These are phyloP conservation scores for Crithidia expoeki DNA, from an alignment of 208 protist species.

Conservation along the genomic window DNA sequence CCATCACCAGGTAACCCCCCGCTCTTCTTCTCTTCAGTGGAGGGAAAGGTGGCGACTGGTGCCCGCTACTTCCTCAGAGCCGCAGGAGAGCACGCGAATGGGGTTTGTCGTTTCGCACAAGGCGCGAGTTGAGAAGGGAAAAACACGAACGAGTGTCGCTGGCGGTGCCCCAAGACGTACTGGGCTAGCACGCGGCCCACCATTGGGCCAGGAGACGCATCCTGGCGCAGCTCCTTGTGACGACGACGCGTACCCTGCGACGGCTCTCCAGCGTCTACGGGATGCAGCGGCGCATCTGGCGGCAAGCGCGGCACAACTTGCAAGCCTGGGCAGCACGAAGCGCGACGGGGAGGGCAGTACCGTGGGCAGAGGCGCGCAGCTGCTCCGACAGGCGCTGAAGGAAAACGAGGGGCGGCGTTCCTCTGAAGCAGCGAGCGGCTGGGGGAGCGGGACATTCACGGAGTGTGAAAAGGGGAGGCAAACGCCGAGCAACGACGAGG, in stretches of 20 bases:
- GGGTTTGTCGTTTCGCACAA: background rate
- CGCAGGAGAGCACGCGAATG: background rate
- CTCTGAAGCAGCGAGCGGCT: background rate
- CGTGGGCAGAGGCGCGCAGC: background rate
- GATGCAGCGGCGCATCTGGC: conserved; percentile 24
- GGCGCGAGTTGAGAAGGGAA: no score
- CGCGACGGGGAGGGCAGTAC: background rate
- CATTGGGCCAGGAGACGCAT: no score
- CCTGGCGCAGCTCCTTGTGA: no score
- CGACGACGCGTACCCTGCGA: conserved; percentile 20
- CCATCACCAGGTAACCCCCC: no score
- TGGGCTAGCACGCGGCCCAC: no score
- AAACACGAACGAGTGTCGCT: background rate
- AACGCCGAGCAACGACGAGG: background rate
- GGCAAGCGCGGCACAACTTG: conserved; percentile 13
- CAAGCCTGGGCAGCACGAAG: background rate
- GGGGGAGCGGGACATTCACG: background rate
- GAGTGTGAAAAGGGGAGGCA: background rate
- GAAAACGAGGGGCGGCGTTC: background rate
- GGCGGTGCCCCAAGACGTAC: no score
- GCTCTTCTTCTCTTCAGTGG: background rate
- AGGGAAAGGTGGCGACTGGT: background rate
- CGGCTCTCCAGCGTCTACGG: conserved; percentile 16
- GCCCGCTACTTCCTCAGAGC: background rate
- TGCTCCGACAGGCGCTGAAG: conserved; percentile 1